Evolutionary conservation across 169 alveolate genomes (phyloP).

Genomic region (Plasmodium knowlesi): DNA sequence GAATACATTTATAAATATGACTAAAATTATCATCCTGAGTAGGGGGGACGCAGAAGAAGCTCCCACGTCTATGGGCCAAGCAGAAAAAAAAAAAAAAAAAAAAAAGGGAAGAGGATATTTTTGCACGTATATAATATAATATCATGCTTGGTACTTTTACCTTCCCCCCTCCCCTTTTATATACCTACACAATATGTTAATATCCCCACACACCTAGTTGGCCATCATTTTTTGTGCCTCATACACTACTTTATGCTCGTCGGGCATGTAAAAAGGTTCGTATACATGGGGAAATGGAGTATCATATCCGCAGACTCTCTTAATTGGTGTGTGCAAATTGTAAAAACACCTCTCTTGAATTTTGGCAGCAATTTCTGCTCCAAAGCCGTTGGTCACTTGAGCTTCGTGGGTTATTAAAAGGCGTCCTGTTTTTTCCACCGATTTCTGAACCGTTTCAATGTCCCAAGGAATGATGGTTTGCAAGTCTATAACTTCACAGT

Average conservation of each 20-base stretch:
- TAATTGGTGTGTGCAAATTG: slow-evolving; percentile 95
- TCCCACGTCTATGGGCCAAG: too few species aligned
- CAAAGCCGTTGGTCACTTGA: slow-evolving; percentile 93
- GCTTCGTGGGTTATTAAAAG: slow-evolving; percentile 96
- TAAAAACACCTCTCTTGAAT: slow-evolving; percentile 94
- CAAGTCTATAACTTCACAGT: slow-evolving; percentile 94
- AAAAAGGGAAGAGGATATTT: not conserved
- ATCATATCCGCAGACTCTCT: slow-evolving; percentile 96
- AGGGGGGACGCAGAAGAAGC: not conserved
- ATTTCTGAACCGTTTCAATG: slow-evolving; percentile 91
- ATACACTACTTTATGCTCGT: slow-evolving; percentile 90
- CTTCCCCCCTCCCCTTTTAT: not conserved
- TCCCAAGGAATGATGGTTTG: slow-evolving; percentile 98
- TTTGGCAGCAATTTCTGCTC: slow-evolving; percentile 94
- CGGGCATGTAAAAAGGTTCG: slow-evolving; percentile 95
- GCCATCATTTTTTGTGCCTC: slow-evolving; percentile 89
- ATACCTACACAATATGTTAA: not conserved
- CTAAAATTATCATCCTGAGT: not conserved
- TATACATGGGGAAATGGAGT: slow-evolving; percentile 96
- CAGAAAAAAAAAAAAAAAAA: too few species aligned
- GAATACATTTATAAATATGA: not conserved
- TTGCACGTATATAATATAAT: not conserved
- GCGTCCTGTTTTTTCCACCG: slow-evolving; percentile 95
- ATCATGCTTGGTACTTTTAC: not conserved
- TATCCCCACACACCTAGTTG: slow-evolving; percentile 40